A percentile compares a stretch with the other conserved stretches of the same genome.
Conservation (phyloP, 805 yeast genomes). For the Hanseniaspora mollemarum region DNA sequence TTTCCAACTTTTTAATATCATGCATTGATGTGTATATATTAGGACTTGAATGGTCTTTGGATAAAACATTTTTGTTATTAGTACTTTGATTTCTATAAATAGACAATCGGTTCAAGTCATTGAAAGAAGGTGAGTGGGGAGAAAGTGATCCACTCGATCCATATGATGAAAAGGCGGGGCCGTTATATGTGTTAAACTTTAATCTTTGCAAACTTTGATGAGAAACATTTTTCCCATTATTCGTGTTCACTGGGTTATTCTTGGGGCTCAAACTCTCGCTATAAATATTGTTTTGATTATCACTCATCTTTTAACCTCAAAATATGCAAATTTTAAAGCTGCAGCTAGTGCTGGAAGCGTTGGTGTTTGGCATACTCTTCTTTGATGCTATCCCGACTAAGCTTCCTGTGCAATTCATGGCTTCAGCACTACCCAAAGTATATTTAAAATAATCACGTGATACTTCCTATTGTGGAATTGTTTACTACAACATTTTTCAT, state of each 20-base stretch:
- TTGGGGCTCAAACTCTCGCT: too few species aligned
- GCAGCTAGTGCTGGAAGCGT: too few species aligned
- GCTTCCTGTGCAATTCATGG: too few species aligned
- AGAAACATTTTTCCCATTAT: background rate
- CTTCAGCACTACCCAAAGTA: too few species aligned
- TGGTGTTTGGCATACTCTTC: too few species aligned
- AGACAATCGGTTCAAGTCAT: background rate
- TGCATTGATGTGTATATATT: constrained; percentile 7
- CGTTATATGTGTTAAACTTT: background rate
- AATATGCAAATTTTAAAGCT: too few species aligned
- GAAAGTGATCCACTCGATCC: background rate
- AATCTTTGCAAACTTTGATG: constrained; percentile 1
- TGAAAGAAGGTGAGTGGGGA: constrained; percentile 2
- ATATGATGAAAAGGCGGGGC: background rate
- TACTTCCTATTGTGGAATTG: background rate
- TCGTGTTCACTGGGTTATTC: background rate
- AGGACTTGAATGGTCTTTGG: background rate
- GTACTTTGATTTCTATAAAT: background rate
- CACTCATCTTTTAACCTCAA: too few species aligned
- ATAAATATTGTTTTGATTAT: too few species aligned
- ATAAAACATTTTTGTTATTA: background rate
- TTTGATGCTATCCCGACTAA: too few species aligned
- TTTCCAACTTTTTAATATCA: background rate
- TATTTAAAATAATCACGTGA: background rate
- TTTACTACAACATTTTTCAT: background rate